phyloP scores from a whole-genome alignment of 805 yeast species.

The Wickerhamomyces kurtzmanii region DNA sequence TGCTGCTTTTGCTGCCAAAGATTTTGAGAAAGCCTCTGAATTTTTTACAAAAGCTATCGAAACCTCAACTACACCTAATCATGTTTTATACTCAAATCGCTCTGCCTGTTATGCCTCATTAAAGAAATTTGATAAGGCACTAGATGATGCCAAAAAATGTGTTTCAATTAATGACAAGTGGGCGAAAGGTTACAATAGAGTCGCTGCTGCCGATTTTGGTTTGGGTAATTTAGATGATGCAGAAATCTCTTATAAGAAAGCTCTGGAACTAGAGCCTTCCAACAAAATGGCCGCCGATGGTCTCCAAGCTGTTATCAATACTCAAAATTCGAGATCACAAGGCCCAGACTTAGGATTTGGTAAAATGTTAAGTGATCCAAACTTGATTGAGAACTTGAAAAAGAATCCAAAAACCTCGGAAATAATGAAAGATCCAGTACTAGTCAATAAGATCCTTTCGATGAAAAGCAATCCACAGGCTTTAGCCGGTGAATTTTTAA shows the following conservation, averaged over 20 bases:
- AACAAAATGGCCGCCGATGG: slow-evolving; percentile 89
- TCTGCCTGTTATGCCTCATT: slow-evolving; percentile 85
- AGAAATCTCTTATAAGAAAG: slow-evolving; percentile 58
- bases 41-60: slow-evolving; percentile 81
- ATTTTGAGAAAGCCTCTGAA: slow-evolving; percentile 72
- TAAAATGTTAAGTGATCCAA: slow-evolving; percentile 72
- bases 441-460: slow-evolving; percentile 58
- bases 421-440: slow-evolving; percentile 76
- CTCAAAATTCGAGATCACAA: slow-evolving; percentile 38
- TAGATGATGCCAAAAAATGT: slow-evolving; percentile 79
- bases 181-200: slow-evolving; percentile 94
- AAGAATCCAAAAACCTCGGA: slow-evolving; percentile 83
- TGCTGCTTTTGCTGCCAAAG: slow-evolving; percentile 83
- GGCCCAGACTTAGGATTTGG: slow-evolving; percentile 69
- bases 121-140: slow-evolving; percentile 64
- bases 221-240: slow-evolving; percentile 73
- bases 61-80: slow-evolving; percentile 74
- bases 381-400: slow-evolving; percentile 63
- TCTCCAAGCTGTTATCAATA: slow-evolving; percentile 54
- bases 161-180: slow-evolving; percentile 73
- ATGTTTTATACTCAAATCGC: slow-evolving; percentile 87
- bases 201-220: slow-evolving; percentile 91
- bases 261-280: slow-evolving; percentile 67
- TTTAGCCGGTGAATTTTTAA: slow-evolving; percentile 55
- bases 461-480: slow-evolving; percentile 68